Percentiles rank a stretch among this genome's conserved stretches.
phyloP scores from a whole-genome alignment of 495 filamentous ascomycete species.

The Hypoxylon fuscum region DNA sequence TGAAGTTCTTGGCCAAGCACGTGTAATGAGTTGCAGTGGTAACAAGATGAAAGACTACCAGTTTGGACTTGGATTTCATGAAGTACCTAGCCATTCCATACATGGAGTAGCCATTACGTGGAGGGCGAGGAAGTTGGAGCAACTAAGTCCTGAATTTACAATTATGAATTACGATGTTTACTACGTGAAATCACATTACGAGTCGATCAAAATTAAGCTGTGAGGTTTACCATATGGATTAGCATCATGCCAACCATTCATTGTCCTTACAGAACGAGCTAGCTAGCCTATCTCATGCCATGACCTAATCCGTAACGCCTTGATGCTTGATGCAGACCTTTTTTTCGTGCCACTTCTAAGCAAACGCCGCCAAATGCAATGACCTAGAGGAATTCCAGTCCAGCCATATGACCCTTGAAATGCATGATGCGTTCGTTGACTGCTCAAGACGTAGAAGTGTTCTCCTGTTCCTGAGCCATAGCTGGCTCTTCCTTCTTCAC shows the following conservation, averaged over 20 bases:
- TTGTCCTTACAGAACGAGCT: neutral
- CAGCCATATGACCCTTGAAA: neutral
- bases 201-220: too few relatives aligned
- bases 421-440: neutral
- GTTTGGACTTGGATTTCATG: too few relatives aligned
- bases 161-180: neutral
- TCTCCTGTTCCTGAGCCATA: neutral
- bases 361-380: conserved; percentile 5
- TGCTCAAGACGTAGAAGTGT: neutral
- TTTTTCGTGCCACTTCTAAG: neutral
- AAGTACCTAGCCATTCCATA: too few relatives aligned
- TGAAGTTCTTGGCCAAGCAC: conserved; percentile 80
- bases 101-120: too few relatives aligned
- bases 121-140: neutral
- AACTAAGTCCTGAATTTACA: conserved; percentile 7
- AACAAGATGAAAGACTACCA: neutral
- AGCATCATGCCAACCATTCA: neutral
- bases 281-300: neutral
- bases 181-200: too few relatives aligned
- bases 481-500: neutral
- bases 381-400: neutral
- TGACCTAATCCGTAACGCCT: neutral
- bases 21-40: conserved; percentile 57
- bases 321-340: neutral
- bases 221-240: neutral